Evolutionary conservation across 345 rosid genomes (phyloP), one percentile per base, ranked within the genome.

Genomic region (Populus euphratica): DNA sequence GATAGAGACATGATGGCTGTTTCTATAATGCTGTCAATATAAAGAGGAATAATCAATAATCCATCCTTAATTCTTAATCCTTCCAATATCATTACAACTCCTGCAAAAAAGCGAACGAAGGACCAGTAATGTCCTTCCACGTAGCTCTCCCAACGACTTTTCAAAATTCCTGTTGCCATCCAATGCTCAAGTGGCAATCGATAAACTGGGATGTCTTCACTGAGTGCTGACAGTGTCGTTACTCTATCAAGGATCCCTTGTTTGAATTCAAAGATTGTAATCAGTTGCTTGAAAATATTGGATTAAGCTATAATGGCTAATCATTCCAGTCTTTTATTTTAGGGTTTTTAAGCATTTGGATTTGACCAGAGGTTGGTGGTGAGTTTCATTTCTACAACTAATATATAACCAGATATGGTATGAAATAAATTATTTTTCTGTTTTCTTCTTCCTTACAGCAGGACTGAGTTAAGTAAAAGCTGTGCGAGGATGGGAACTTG

Each of bases 1-100:
- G 50, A 73, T 31, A 43, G 29, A 73, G 69, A 79, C 81, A 79
- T 68, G 68, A 67, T 79, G 67, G 36, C 69, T 50, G 70, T 23
- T 78, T 50, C 49, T 54, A 78, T 78, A 68, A 56, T 78, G 77
- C 23, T 78, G 79, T 65, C 70, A 73, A 73, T 68, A 39, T 27
- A 38, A 76, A 75, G 25, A 11, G 8, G 41, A 59, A 20, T 6
- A n/a, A 29, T 23, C 10, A 5, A 43, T 41, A 43, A 10, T 47
- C 9, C 12, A 23, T 16, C 39, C 33, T 70, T 70, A 71, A 50
- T 50, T 3, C 76, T 59, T 36, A 73, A 38, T 36, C 25, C 76
- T 36, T 14, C 50, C 31, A 16, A 9, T 18, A 49, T 12, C 0
- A 10, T 77, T 13, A 16, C 20, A 10, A 12, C 20, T 7, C 9